Evolutionary conservation across 306 rosid genomes (phyloP), one percentile per base, ranked within the genome.

Genomic region (Elaeagnus macrophylla): DNA sequence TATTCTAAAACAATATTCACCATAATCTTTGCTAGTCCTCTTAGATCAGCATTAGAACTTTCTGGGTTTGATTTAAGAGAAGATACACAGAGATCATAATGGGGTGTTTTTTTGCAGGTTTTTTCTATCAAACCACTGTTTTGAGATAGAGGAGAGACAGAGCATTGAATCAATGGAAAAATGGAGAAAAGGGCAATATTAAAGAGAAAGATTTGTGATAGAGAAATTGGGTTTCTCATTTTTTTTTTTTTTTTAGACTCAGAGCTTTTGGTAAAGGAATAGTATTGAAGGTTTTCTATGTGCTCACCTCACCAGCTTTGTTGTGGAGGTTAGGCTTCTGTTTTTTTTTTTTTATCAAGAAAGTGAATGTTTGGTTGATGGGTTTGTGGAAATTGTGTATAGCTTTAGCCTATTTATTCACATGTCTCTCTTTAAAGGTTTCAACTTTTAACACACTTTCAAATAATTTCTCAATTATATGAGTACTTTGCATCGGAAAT

Each of bases 31-130:
- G 75, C 75, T 25, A 70, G 19, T 14, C 66, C 62, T 15, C 50
- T 19, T 7, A 64, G 54, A n/a, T 70, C 75, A 9, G 70, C 10
- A 37, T 25, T 20, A 12, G 65, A 37, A 61, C 70, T 64, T 15
- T 58, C 48, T 7, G 75, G 75, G 46, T 39, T 70, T 46, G 75
- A 64, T 18, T 51, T 57, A 8, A 70, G 70, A 12, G 75, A 44
- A 7, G 75, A 51, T 35, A 64, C 39, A 18, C 75, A 70, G 5
- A 70, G 57, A 19, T 57, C 65, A 39, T 57, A 57, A 36, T 57
- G 40, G 56, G 75, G 61, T 52, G 70, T 70, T 25, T 66, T 58
- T 18, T 64, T 53, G 70, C 70, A 70, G 13, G 66, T 70, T 7
- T 39, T n/a, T n/a, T 49, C 45, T 25, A 70, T 48, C 35, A 70